These are phyloP conservation scores for Trypanosoma mega DNA, from an alignment of 208 protist species.

Conservation along the genomic window DNA sequence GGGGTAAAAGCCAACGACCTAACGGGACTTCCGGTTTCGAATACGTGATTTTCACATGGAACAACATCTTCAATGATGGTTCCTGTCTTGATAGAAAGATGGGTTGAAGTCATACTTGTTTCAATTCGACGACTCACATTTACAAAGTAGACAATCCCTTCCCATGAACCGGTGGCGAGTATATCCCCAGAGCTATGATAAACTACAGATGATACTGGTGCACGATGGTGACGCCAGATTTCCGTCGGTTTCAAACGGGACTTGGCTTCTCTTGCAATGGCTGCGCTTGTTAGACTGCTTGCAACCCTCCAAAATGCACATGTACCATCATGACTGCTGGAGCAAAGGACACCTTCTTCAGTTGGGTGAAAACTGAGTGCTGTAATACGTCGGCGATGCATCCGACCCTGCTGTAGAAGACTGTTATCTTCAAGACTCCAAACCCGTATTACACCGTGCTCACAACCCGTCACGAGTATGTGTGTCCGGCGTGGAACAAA, in stretches of 20 bases:
- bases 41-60: neutral
- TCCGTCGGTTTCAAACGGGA: conserved; percentile 35
- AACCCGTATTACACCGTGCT: conserved; percentile 84
- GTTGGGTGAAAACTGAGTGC: conserved; percentile 56
- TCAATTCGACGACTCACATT: conserved; percentile 27
- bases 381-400: conserved; percentile 60
- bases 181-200: conserved; percentile 72
- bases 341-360: conserved; percentile 52
- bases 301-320: conserved; percentile 63
- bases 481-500: conserved; percentile 68
- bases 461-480: conserved; percentile 88
- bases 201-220: conserved; percentile 52
- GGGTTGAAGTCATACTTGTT: too few species aligned
- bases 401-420: conserved; percentile 46
- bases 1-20: conserved; percentile 56
- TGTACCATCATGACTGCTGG: conserved; percentile 52
- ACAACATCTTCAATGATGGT: neutral
- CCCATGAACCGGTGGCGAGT: conserved; percentile 77
- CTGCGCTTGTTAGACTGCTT: conserved; percentile 11
- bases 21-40: conserved; percentile 31
- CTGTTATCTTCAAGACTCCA: conserved; percentile 76
- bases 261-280: too few species aligned
- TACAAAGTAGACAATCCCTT: conserved; percentile 53
- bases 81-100: too few species aligned
- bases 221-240: conserved; percentile 56